Conservation (phyloP, 2,329 filamentous ascomycete genomes). For the Lasiodiplodia sp. region DNA sequence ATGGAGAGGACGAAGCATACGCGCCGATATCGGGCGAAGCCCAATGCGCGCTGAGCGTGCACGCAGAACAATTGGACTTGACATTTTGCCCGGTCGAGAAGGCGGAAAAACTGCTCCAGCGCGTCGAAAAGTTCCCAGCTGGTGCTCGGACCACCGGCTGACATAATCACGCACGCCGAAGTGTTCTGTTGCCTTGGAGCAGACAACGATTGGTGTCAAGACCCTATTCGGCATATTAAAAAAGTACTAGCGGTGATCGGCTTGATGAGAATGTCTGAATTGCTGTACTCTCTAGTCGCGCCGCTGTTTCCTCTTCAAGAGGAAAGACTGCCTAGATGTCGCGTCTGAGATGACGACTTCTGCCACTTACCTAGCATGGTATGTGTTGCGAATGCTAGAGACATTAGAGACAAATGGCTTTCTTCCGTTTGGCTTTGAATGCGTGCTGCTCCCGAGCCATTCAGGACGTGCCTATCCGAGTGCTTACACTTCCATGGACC, state of each 20-base stretch:
- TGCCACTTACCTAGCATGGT: not conserved
- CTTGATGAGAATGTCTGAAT: no score
- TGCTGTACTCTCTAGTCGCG: no score
- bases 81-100: slow-evolving; percentile 24
- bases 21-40: slow-evolving; percentile 19
- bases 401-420: not conserved
- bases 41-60: slow-evolving; percentile 20
- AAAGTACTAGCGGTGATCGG: no score
- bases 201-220: not conserved
- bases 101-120: slow-evolving; percentile 18
- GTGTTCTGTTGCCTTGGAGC: not conserved
- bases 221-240: not conserved
- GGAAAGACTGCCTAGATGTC: no score
- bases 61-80: slow-evolving; percentile 11
- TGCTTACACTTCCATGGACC: not conserved
- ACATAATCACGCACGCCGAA: not conserved
- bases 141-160: slow-evolving; percentile 10
- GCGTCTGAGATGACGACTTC: not conserved
- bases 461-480: not conserved
- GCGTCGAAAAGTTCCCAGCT: slow-evolving; percentile 7
- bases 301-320: no score
- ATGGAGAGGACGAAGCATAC: slow-evolving; percentile 16
- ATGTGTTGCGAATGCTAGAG: not conserved
- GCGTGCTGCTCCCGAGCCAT: not conserved
- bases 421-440: not conserved